Base-by-base conservation (phyloP, 352 stramenopile species). In the Phytopythium aichiense region DNA sequence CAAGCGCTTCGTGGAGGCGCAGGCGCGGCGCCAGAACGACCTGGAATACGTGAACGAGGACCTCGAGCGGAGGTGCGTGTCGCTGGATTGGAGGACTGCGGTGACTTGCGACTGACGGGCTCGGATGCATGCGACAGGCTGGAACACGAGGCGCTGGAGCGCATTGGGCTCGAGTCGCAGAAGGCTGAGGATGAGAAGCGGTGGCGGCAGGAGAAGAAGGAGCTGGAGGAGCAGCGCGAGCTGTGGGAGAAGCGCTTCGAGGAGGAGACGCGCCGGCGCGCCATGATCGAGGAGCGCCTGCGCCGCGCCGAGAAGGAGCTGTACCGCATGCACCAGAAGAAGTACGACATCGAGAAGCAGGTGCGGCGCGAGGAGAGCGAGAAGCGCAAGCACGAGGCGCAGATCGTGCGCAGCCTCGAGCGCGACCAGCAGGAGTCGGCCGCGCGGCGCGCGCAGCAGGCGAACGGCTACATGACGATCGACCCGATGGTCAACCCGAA, bases 271-370 rank as follows among this genome's bases (percentile, higher is more conserved):
- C 72, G 83, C 8, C 81, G 84, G 49, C 79, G 84, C 20, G 76
- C 79, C 12, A 81, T 88, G 65, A 69, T 88, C 8, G 87, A 95
- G 63, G 87, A 95, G 60, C 81, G 87, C 12, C 71, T 95, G 2
- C 87, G 87, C 42, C 77, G 87, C 13, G 79, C 87, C 30, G 87
- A 95, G 66, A 93, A 93, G 68, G 87, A 95, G 65, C 71, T 95
- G 13, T 95, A 95, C 65, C 87, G 87, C 33, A 95, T 95, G 87
- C 87, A 93, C 73, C 87, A 94, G 71, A 92, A 92, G 70, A 94
- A 94, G 69, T 94, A 92, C 73, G 83, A 94, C 69, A 94, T 94
- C 60, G 86, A 94, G 61, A 88, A 89, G 68, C 64, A 83, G 46
- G 81, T 92, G 49, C 80, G 86, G 4, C 83, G 86, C 49, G 86